Base-by-base conservation (phyloP, 371 early-diverging fungal genomes). In the Dentiscutata heterogama region DNA sequence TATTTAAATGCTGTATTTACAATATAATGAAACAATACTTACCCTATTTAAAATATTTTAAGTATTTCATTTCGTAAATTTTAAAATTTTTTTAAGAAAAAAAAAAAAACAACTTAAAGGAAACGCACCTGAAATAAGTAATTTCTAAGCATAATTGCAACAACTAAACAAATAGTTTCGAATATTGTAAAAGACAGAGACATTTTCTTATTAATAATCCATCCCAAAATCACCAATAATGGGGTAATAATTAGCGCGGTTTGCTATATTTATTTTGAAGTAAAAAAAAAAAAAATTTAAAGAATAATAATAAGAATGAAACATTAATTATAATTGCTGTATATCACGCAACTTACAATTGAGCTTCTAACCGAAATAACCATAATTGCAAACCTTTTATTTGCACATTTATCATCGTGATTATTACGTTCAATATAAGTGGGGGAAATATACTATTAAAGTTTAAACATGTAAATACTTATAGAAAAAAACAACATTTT, bases 171-270 rank as follows among this genome's bases (percentile, higher is more conserved):
- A 5, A 90, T 90, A 7, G 95, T 95, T 84, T 97, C 96, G 84
- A 96, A 95, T 2, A 91, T 88, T 64, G 92, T 89, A 77, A 98
- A 97, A 83, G 87, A 91, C 39, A 98, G 86, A n/a, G 93, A 93
- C 91, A 97, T 90, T 0, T 90, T 90, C 65, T 92, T 88, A 11
- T 77, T 82, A 80, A 96, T 93, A 75, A 92, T 90, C 97, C 98
- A 98, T 0, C 97, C 97, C 27, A 95, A 86, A 60, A 98, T 88
- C 70, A 96, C 96, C 85, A 95, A 88, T 56, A 96, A 81, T 8
- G 97, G 98, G 10, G 94, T 94, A 3, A 96, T 96, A 31, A 96
- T 88, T 22, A 97, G 88, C 1, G 96, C 95, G 75, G 97, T 96
- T 85, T 97, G 97, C 91, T 63, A 35, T 35, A 35, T 35, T 35